Evolutionary conservation across 768 basidiomycete species (phyloP), one percentile per base, ranked within the genome.

Genomic region (Hygrocybe punicea): DNA sequence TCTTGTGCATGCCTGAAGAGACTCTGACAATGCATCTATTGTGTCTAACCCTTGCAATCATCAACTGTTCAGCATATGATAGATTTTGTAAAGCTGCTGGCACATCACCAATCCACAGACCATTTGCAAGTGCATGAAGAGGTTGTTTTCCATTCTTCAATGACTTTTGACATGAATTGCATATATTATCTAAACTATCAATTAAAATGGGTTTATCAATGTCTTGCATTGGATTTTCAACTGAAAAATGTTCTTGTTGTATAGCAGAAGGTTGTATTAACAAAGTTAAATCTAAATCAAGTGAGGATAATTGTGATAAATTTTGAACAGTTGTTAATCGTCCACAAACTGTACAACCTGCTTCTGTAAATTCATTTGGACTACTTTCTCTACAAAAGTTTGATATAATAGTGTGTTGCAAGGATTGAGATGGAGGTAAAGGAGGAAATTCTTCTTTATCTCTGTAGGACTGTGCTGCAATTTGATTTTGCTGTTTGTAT

Each of bases 21-120:
- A 76, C 73, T 1, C 61, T 51, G 0, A 73, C 68, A 6, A 74
- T 50, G 57, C 69, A 76, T 0, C 53, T 5, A 56, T 73, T 73
- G 17, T 69, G 67, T 2, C 68, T 34, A 1, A 67, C 63, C 9
- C 60, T 44, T 0, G 73, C 57, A 4, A 75, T 56, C 1, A 73
- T 46, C 23, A 67, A 57, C 25, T 70, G 64, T 54, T 78, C 76
- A 0, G 63, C 60, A 48, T 66, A 73, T 3, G 44, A 66, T 2
- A 77, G 56, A 2, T 58, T 40, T 37, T 63, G 24, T 1, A 78
- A 49, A 10, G 60, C 64, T 5, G 34, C 11, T 2, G 73, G 76
- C 1, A 75, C 66, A 2, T 67, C 50, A 0, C 77, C 76, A 1
- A 78, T 11, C 74, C 74, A 42, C 40, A 42, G 14, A 16, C 40